phyloP scores from a whole-genome alignment of 805 yeast genomes.

The Candida peoriensis region DNA sequence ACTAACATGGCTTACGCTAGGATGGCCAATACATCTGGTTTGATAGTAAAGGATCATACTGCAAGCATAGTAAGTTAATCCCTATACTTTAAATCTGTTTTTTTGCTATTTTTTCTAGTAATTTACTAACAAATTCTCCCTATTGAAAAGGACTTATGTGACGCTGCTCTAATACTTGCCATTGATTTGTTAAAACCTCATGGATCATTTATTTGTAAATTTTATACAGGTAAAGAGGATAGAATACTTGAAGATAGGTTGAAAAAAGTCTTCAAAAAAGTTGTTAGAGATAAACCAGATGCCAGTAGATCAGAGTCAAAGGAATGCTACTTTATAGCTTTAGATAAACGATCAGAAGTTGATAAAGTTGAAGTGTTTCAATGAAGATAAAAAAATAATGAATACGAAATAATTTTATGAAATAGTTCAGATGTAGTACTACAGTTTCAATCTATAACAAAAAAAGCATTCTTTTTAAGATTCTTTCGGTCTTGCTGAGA shows the following conservation, averaged over 20 bases:
- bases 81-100: no score
- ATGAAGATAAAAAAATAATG: not conserved
- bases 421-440: not conserved
- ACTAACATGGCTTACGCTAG: slow-evolving; percentile 78
- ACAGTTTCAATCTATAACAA: not conserved
- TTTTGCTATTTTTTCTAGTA: no score
- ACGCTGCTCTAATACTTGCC: slow-evolving; percentile 80
- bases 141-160: slow-evolving; percentile 67
- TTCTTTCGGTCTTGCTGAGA: no score
- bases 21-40: slow-evolving; percentile 92
- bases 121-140: slow-evolving; percentile 9
- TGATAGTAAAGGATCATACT: slow-evolving; percentile 73
- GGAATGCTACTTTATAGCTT: slow-evolving; percentile 77
- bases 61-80: slow-evolving; percentile 67
- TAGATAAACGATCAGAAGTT: slow-evolving; percentile 37
- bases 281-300: slow-evolving; percentile 68
- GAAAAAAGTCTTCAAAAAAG: slow-evolving; percentile 53
- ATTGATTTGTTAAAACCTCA: slow-evolving; percentile 61
- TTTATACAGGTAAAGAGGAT: slow-evolving; percentile 81
- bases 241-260: slow-evolving; percentile 53
- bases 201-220: slow-evolving; percentile 79
- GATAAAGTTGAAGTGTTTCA: slow-evolving; percentile 43
- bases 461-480: not conserved
- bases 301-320: slow-evolving; percentile 77
- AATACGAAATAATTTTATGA: no score